These are phyloP conservation scores for Exophiala calicioides DNA, from an alignment of 2,329 filamentous ascomycete genomes.

Conservation along the genomic window DNA sequence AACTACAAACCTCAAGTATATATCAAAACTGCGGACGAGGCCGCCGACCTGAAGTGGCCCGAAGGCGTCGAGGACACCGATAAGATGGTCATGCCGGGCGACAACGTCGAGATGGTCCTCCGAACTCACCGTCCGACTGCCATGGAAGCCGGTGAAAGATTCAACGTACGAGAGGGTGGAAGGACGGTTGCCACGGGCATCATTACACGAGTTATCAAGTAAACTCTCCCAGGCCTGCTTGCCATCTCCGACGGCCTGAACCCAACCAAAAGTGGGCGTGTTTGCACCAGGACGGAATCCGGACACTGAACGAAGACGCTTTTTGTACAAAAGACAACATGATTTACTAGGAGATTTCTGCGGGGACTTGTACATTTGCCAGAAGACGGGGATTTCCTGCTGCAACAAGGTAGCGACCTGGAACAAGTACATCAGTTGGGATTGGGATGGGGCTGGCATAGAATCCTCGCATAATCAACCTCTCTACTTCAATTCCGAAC, in stretches of 20 bases:
- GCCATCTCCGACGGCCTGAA: no score
- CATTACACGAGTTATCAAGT: constrained; percentile 68
- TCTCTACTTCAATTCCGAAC: constrained; percentile 28
- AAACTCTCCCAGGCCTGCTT: no score
- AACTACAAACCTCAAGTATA: constrained; percentile 98
- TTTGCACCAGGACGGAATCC: no score
- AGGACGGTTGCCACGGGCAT: constrained; percentile 83
- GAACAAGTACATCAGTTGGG: no score
- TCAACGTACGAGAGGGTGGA: constrained; percentile 98
- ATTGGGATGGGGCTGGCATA: constrained; percentile 12
- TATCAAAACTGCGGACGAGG: constrained; percentile 82
- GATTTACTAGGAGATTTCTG: no score
- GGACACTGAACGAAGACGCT: no score
- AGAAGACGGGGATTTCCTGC: no score
- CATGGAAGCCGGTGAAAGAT: constrained; percentile 86
- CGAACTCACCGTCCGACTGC: constrained; percentile 82
- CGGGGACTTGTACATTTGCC: no score
- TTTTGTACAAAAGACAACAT: no score
- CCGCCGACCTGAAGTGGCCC: constrained; percentile 79
- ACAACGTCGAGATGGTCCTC: constrained; percentile 97
- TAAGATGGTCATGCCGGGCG: constrained; percentile 95
- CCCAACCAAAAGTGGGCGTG: constrained; percentile 6
- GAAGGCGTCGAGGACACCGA: constrained; percentile 73
- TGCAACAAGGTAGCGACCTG: no score
- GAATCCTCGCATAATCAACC: constrained; percentile 23